Conservation (phyloP, 805 yeast genomes). For the Suhomyces canberraensis region DNA sequence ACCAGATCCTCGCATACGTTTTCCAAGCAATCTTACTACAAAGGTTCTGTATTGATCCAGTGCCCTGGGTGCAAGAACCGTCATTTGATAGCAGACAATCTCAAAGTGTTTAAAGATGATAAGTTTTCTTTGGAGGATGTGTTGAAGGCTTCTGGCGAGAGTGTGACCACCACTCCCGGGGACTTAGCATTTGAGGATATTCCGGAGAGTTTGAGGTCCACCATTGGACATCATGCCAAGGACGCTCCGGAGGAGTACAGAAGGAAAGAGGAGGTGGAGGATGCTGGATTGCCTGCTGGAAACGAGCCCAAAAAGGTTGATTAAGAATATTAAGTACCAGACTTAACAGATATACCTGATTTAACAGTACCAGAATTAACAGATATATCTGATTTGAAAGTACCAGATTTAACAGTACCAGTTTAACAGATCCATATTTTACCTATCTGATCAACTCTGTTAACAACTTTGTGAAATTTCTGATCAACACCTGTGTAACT, state of each 20-base stretch:
- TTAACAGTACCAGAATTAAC: too few species aligned
- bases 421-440: too few species aligned
- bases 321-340: too few species aligned
- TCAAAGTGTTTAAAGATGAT: slow-evolving; percentile 73
- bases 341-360: too few species aligned
- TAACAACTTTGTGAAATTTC: too few species aligned
- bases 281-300: slow-evolving; percentile 2
- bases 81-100: slow-evolving; percentile 81
- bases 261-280: slow-evolving; percentile 11
- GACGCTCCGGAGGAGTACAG: slow-evolving; percentile 54
- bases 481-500: too few species aligned
- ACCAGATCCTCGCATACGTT: slow-evolving; percentile 85
- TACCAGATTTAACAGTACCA: too few species aligned
- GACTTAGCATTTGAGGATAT: slow-evolving; percentile 71
- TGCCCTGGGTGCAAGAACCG: slow-evolving; percentile 90
- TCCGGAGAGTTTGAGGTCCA: slow-evolving; percentile 50
- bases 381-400: too few species aligned
- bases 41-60: slow-evolving; percentile 83
- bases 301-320: too few species aligned
- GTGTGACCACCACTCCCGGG: slow-evolving; percentile 57
- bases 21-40: slow-evolving; percentile 85
- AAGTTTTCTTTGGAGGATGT: slow-evolving; percentile 78
- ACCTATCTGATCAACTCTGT: too few species aligned
- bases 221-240: slow-evolving; percentile 64
- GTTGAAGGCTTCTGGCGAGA: slow-evolving; percentile 70